phyloP scores from a whole-genome alignment of 2,329 filamentous ascomycete species.

The Botrytis elliptica region DNA sequence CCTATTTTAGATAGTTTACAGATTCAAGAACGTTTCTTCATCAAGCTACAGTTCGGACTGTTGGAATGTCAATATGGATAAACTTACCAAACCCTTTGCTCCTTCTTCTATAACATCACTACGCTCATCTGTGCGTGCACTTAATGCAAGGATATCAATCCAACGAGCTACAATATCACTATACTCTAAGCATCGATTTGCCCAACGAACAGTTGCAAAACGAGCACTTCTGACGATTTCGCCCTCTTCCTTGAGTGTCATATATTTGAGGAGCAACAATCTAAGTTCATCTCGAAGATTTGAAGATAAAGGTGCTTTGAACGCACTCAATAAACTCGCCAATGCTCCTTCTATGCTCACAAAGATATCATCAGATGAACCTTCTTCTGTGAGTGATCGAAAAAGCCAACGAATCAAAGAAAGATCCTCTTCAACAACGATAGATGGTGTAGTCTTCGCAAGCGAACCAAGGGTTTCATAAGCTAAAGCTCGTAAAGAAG shows the following conservation, averaged over 20 bases:
- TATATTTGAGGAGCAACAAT: constrained; percentile 65
- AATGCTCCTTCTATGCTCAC: constrained; percentile 88
- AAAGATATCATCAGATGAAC: constrained; percentile 68
- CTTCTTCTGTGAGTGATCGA: constrained; percentile 75
- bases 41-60: too few species aligned
- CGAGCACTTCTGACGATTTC: constrained; percentile 69
- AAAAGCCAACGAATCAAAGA: constrained; percentile 76
- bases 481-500: constrained; percentile 71
- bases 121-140: constrained; percentile 63
- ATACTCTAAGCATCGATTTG: constrained; percentile 83
- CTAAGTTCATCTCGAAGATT: constrained; percentile 34
- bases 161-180: constrained; percentile 76
- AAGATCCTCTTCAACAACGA: constrained; percentile 50
- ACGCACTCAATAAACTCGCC: constrained; percentile 69
- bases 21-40: too few species aligned
- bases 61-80: constrained; percentile 43
- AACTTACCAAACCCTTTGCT: constrained; percentile 76
- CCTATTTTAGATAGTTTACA: background rate
- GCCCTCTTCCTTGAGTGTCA: constrained; percentile 52
- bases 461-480: constrained; percentile 91
- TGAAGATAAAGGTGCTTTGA: constrained; percentile 44
- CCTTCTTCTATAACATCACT: constrained; percentile 89
- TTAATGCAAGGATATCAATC: constrained; percentile 82
- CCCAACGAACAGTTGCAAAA: constrained; percentile 83
- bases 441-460: constrained; percentile 61